These are phyloP conservation scores for Monoraphidium neglectum DNA, from an alignment of 139 green algal species.

Conservation along the genomic window DNA sequence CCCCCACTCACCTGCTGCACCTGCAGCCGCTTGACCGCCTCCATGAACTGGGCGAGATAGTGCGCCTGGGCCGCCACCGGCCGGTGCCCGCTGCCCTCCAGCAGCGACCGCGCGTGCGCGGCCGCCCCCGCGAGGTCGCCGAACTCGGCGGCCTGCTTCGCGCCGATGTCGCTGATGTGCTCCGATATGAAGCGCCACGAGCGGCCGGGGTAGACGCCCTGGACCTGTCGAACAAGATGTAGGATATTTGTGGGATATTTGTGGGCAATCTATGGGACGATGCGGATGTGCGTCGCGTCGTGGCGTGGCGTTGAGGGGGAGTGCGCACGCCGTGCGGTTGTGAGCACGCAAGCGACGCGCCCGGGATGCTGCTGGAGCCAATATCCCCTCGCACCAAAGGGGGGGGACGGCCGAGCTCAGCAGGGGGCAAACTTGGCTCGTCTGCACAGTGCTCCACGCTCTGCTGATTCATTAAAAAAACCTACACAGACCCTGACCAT, in stretches of 20 bases:
- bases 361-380: too few relatives aligned
- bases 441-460: too few relatives aligned
- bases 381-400: too few relatives aligned
- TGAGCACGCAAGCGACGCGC: too few relatives aligned
- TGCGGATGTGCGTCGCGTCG: too few relatives aligned
- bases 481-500: too few relatives aligned
- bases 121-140: constrained; percentile 33
- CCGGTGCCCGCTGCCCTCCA: constrained; percentile 56
- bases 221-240: constrained; percentile 49
- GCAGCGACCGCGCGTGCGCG: constrained; percentile 52
- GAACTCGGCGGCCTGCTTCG: constrained; percentile 56
- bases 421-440: too few relatives aligned
- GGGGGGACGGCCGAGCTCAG: too few relatives aligned
- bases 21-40: constrained; percentile 30
- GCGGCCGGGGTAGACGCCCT: constrained; percentile 67
- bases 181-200: constrained; percentile 84
- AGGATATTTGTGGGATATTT: background rate
- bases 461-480: too few relatives aligned
- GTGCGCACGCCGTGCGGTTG: too few relatives aligned
- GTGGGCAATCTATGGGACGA: too few relatives aligned
- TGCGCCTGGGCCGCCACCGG: constrained; percentile 59
- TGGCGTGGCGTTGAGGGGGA: too few relatives aligned
- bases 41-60: constrained; percentile 78
- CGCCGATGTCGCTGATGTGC: constrained; percentile 88
- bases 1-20: constrained; percentile 15